These are phyloP conservation scores for Euphorbia schlechtendalii DNA, from an alignment of 441 rosid species.

Conservation along the genomic window DNA sequence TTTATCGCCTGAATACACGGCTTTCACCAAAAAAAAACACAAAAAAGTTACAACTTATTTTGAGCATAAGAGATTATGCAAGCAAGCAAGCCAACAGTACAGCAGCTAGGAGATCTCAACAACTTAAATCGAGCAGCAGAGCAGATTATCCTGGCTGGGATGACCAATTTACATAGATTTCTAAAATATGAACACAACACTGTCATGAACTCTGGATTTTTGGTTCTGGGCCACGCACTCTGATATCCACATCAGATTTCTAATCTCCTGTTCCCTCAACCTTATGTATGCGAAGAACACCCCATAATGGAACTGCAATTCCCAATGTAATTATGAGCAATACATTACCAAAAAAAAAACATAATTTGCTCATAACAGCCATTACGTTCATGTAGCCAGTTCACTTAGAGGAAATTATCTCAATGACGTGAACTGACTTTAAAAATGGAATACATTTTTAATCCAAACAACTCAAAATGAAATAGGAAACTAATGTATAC, in stretches of 20 bases:
- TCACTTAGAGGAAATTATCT: too few relatives aligned
- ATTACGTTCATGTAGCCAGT: too few relatives aligned
- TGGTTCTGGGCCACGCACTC: slow-evolving; percentile 99
- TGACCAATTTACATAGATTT: slow-evolving; percentile 30
- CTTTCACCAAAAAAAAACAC: background rate
- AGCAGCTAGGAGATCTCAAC: slow-evolving; percentile 15
- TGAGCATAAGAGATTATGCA: slow-evolving; percentile 8
- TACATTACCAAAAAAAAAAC: background rate
- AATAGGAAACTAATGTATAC: background rate
- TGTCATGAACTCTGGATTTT: slow-evolving; percentile 95
- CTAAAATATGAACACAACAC: slow-evolving; percentile 87
- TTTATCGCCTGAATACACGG: background rate
- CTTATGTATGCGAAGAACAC: slow-evolving; percentile 96
- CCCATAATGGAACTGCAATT: slow-evolving; percentile 76
- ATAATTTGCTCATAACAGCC: background rate
- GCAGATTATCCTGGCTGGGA: slow-evolving; percentile 1
- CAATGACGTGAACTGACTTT: too few relatives aligned
- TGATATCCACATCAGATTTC: slow-evolving; percentile 96
- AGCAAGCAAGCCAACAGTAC: background rate
- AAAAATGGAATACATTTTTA: too few relatives aligned
- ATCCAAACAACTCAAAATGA: background rate
- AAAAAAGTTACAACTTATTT: slow-evolving; percentile 15
- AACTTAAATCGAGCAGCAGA: slow-evolving; percentile 20
- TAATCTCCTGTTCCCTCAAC: slow-evolving; percentile 95
- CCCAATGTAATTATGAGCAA: too few relatives aligned